phyloP scores from a whole-genome alignment of 2,329 filamentous ascomycete genomes.

The Trichoderma semiorbis region DNA sequence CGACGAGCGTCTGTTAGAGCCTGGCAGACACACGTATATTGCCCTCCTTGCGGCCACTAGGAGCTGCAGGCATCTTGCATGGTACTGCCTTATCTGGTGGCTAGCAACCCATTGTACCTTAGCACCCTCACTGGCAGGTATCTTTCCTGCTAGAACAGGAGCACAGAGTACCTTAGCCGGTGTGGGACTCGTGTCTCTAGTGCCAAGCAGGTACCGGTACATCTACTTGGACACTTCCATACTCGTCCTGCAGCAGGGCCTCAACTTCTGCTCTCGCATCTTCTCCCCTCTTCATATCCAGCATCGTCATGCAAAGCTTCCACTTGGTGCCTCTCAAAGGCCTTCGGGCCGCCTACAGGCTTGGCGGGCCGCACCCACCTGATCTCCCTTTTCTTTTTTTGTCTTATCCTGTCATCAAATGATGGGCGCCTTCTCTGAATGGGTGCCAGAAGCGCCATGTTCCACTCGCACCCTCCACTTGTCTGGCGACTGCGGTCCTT shows the following conservation, averaged over 20 bases:
- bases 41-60: neutral
- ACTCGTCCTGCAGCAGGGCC: neutral
- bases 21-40: neutral
- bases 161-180: neutral
- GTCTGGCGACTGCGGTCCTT: constrained; percentile 7
- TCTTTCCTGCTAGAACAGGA: neutral
- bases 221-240: neutral
- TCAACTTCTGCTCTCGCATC: neutral
- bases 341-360: neutral
- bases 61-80: constrained; percentile 3
- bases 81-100: neutral
- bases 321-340: neutral
- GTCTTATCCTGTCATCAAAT: neutral
- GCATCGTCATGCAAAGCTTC: neutral
- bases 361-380: neutral
- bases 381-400: neutral
- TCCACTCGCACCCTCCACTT: constrained; percentile 15
- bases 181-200: neutral
- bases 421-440: constrained; percentile 2
- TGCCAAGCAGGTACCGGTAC: neutral
- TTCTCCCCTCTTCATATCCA: neutral
- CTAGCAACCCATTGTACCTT: neutral
- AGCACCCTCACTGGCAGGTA: neutral
- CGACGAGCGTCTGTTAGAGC: neutral
- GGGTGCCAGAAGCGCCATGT: constrained; percentile 6